These are phyloP conservation scores for Verticillium longisporum DNA, from an alignment of 2,329 filamentous ascomycete species.

Conservation along the genomic window DNA sequence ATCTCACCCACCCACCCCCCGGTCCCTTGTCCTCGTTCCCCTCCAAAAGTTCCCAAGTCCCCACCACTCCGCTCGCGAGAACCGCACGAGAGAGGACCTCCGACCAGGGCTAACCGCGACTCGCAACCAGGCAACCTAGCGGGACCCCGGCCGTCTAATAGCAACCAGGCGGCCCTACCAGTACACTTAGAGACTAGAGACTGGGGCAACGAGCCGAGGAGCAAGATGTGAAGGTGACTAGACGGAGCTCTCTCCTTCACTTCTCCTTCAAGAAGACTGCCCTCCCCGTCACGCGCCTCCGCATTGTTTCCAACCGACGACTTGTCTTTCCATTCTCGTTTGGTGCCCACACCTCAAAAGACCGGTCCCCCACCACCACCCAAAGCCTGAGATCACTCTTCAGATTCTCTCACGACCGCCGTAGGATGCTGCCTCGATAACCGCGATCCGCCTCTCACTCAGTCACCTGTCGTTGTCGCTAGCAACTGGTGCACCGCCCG, in stretches of 20 bases:
- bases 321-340: neutral
- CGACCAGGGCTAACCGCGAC: neutral
- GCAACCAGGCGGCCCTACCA: neutral
- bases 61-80: neutral
- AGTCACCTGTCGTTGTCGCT: neutral
- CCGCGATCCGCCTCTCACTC: constrained; percentile 2
- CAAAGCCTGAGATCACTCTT: neutral
- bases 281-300: neutral
- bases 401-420: neutral
- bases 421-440: constrained; percentile 4
- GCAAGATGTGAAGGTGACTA: neutral
- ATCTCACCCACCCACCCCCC: constrained; percentile 7
- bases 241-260: neutral
- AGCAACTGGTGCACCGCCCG: neutral
- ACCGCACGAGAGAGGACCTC: neutral
- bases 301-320: neutral
- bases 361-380: neutral
- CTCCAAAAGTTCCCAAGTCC: neutral
- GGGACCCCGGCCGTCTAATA: neutral
- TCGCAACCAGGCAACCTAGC: neutral
- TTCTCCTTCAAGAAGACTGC: neutral
- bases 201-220: neutral
- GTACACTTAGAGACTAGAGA: neutral
- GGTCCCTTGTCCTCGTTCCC: constrained; percentile 1
- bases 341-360: neutral